These are phyloP conservation scores for Dunaliella primolecta DNA, from an alignment of 139 green algal species.

Conservation along the genomic window DNA sequence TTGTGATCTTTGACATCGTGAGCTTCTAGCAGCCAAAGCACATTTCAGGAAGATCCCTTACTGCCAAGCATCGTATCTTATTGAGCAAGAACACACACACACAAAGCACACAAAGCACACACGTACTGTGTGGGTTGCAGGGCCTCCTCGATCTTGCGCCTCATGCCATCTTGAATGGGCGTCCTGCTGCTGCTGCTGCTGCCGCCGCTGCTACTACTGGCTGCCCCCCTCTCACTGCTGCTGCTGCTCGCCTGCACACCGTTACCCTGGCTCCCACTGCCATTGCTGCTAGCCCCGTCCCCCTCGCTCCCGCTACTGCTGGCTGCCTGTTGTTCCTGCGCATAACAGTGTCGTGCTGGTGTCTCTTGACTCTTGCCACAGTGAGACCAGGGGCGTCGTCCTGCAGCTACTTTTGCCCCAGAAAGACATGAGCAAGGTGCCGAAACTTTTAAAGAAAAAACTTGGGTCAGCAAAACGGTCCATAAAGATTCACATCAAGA, in stretches of 20 bases:
- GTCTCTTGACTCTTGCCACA: too few species aligned
- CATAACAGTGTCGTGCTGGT: too few species aligned
- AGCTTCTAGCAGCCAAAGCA: neutral
- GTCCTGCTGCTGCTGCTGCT: constrained; percentile 17
- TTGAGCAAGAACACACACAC: neutral
- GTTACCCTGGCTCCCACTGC: neutral
- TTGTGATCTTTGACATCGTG: neutral
- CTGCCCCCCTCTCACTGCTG: neutral
- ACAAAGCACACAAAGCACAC: neutral
- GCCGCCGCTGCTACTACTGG: neutral
- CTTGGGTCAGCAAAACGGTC: too few species aligned
- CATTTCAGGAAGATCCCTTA: neutral
- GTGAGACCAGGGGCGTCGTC: too few species aligned
- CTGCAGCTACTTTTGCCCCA: too few species aligned
- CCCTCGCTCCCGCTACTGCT: neutral
- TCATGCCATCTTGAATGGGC: constrained; percentile 34
- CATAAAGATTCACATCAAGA: too few species aligned
- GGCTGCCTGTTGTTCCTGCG: too few species aligned
- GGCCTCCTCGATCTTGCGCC: constrained; percentile 30
- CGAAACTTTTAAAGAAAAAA: too few species aligned
- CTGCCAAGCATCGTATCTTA: neutral
- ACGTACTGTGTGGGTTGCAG: constrained; percentile 17
- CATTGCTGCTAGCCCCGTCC: neutral
- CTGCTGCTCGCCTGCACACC: too few species aligned
- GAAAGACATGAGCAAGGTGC: too few species aligned